Evolutionary conservation across 2,329 filamentous ascomycete genomes (phyloP).

Genomic region (Xylaria multiplex): DNA sequence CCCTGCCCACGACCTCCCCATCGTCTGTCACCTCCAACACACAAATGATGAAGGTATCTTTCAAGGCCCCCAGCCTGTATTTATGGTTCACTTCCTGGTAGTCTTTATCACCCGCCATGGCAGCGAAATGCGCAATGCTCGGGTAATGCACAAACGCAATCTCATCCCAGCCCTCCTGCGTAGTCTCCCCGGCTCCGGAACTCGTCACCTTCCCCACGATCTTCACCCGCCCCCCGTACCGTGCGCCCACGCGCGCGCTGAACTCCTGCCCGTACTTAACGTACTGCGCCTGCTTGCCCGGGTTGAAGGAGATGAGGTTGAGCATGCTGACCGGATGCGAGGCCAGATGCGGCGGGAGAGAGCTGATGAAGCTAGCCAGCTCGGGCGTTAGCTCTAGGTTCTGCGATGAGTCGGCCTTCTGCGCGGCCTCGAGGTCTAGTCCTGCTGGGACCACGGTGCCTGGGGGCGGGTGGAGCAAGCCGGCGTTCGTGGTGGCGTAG

Average conservation of each 20-base stretch:
- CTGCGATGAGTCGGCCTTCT: slow-evolving; percentile 46
- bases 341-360: slow-evolving; percentile 36
- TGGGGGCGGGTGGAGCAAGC: background rate
- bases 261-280: slow-evolving; percentile 67
- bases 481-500: slow-evolving; percentile 30
- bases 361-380: slow-evolving; percentile 60
- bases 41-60: slow-evolving; percentile 44
- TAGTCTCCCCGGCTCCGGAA: slow-evolving; percentile 14
- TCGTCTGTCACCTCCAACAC: slow-evolving; percentile 42
- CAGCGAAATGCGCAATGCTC: slow-evolving; percentile 68
- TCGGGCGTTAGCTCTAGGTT: slow-evolving; percentile 64
- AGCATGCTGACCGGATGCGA: slow-evolving; percentile 68
- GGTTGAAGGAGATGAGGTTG: slow-evolving; percentile 68
- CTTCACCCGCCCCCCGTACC: slow-evolving; percentile 68
- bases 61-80: slow-evolving; percentile 41
- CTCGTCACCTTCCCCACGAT: slow-evolving; percentile 67
- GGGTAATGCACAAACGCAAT: slow-evolving; percentile 73
- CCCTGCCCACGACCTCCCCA: slow-evolving; percentile 32
- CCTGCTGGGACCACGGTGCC: background rate
- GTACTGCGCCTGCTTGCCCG: slow-evolving; percentile 62
- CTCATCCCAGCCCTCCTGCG: slow-evolving; percentile 64
- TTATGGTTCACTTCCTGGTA: slow-evolving; percentile 43
- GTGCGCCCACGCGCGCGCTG: slow-evolving; percentile 58
- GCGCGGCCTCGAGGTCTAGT: slow-evolving; percentile 16
- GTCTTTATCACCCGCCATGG: slow-evolving; percentile 52